Conservation (phyloP, 1,284 basidiomycete species). For the Cryptococcus depauperatus region DNA sequence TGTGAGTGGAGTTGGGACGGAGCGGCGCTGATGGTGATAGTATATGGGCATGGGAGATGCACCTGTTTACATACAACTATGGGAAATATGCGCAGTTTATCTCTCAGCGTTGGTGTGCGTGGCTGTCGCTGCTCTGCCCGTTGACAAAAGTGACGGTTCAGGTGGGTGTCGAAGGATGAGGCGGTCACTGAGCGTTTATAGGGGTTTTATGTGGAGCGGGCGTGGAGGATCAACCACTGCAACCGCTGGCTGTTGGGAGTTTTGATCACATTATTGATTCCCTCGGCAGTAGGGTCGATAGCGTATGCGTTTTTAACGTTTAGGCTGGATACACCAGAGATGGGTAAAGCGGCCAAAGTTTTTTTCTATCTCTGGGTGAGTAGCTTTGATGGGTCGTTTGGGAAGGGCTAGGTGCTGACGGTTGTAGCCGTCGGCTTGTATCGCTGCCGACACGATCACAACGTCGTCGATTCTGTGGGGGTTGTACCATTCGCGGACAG, state of each 20-base stretch:
- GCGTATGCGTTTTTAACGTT: no score
- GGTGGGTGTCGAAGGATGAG: no score
- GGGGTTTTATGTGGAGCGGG: constrained; percentile 15
- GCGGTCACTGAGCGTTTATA: no score
- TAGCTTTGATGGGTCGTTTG: not conserved
- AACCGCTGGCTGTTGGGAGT: no score
- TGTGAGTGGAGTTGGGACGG: not conserved
- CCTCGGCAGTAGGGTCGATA: no score
- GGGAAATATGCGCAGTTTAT: constrained; percentile 11
- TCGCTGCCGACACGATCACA: constrained; percentile 10
- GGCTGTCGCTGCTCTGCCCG: constrained; percentile 11
- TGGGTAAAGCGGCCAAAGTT: no score
- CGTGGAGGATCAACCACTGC: constrained; percentile 13
- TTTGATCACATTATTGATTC: no score
- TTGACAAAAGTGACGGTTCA: constrained; percentile 14
- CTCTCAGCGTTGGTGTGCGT: constrained; percentile 12
- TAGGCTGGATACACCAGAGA: no score
- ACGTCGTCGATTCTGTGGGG: constrained; percentile 12
- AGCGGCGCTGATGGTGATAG: no score
- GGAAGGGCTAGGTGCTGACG: not conserved
- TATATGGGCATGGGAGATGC: constrained; percentile 12
- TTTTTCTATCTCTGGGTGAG: no score
- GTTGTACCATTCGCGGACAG: constrained; percentile 9
- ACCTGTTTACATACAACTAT: constrained; percentile 13
- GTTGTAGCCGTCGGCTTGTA: constrained; percentile 10